Evolutionary conservation across 2,329 filamentous ascomycete genomes (phyloP), one percentile per base, ranked within the genome.

Genomic region (Cladorrhinum sp.): DNA sequence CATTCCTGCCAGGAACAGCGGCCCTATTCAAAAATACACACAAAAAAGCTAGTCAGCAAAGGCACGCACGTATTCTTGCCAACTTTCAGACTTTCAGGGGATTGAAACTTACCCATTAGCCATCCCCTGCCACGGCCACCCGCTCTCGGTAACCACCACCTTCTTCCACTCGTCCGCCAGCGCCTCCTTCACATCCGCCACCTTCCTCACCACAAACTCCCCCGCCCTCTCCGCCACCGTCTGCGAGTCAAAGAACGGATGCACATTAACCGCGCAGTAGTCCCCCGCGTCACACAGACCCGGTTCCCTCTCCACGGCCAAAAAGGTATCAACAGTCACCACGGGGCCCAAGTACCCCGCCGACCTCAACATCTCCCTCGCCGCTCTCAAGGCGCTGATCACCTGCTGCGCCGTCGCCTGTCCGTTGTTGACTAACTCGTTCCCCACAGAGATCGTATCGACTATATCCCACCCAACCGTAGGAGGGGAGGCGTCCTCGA

Each of bases 291-390:
- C 73, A 75, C 92, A 96, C 53, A 96, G 81, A 56, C 83, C 76
- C 0, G 88, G 87, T 67, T 94, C 82, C 55, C 78, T 75, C 53
- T 87, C 77, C n/a, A 86, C 81, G 4, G 88, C 86, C 21, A 84
- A 81, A 69, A 91, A 90, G 0, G 90, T 94, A 72, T 96, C 92
- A 52, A 94, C 90, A 0, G 89, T 87, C 39, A 93, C 90, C 28
- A 96, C 86, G 1, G 85, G 85, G 2, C 92, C 92, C 1, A 75
- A 73, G 75, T 88, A 96, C 0, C 90, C 91, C 23, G 82, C 82
- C 0, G 70, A 72, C 26, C 82, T 80, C 39, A 96, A 82, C 1
- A 79, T 77, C 14, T 68, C 66, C 20, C 88, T 85, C 16, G 86
- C 87, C 49, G 77, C 73, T 1, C 75, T 74, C 42, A 95, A 77